phyloP scores from a whole-genome alignment of 2,329 filamentous ascomycete species.

The Colletotrichum sp. region DNA sequence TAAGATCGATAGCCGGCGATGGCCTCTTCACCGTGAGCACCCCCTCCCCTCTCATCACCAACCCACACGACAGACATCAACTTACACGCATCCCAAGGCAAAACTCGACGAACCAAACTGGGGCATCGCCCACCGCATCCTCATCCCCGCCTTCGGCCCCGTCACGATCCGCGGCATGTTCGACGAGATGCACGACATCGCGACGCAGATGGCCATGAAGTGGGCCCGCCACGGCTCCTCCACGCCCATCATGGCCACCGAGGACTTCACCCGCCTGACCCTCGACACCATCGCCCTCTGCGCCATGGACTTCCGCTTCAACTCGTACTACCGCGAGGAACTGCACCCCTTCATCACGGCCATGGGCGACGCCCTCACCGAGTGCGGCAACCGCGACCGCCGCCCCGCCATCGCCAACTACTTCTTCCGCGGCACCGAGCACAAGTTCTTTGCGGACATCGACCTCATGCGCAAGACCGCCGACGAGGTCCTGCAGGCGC shows the following conservation, averaged over 20 bases:
- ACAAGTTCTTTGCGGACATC: slow-evolving; percentile 56
- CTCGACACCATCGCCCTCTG: slow-evolving; percentile 68
- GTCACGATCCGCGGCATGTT: slow-evolving; percentile 67
- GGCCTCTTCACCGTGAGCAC: slow-evolving; percentile 24
- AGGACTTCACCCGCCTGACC: slow-evolving; percentile 67
- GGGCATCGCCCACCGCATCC: slow-evolving; percentile 64
- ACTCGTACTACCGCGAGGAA: slow-evolving; percentile 61
- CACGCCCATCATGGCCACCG: slow-evolving; percentile 54
- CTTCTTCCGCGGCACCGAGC: slow-evolving; percentile 45
- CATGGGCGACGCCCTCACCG: slow-evolving; percentile 64
- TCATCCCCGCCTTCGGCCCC: slow-evolving; percentile 74
- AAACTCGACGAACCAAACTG: slow-evolving; percentile 21
- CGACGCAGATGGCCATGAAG: slow-evolving; percentile 57
- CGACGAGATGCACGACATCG: slow-evolving; percentile 56
- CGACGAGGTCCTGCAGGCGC: slow-evolving; percentile 62
- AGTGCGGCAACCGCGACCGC: slow-evolving; percentile 54
- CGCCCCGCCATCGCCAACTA: slow-evolving; percentile 51
- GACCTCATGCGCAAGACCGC: slow-evolving; percentile 55
- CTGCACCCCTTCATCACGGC: slow-evolving; percentile 46
- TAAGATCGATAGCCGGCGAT: slow-evolving; percentile 61
- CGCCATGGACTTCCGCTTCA: slow-evolving; percentile 64
- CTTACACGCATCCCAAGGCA: neutral
- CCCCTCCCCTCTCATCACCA: neutral
- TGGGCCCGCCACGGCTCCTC: slow-evolving; percentile 50
- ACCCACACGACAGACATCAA: neutral